Base-by-base conservation (phyloP, 2,329 filamentous ascomycete species). In the Helminthosporium solani region DNA sequence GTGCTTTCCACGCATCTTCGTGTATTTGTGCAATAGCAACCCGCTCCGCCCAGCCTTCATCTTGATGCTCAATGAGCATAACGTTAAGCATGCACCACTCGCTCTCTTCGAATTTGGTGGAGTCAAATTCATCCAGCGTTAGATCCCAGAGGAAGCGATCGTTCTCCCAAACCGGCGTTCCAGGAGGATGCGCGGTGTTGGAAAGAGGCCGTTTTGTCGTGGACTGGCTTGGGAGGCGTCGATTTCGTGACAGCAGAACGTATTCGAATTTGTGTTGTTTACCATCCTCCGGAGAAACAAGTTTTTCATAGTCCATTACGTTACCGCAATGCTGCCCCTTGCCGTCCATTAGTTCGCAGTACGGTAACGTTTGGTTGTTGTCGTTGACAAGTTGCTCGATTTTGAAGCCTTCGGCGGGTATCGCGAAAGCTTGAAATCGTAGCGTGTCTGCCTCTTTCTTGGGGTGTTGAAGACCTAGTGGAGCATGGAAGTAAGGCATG, bases 81-180 rank as follows among this genome's bases (percentile, higher is more conserved):
- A 67, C 62, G 44, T 67, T 68, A 5, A 65, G 44, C 63, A 67
- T 57, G 30, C 57, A 62, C 64, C 64, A 68, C 16, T 59, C 55
- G 3, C 58, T 60, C 9, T 40, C n/a, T 7, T 40, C 41, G 33
- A 58, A 66, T 0, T 52, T 35, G 7, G 47, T 44, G 2, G 60
- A 60, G 21, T 66, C 57, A 16, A 58, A 62, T 33, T 67, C 64
- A 3, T 49, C 44, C 27, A 67, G 48, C 16, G 59, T 49, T 25
- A 62, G 39, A 12, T 66, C 57, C 60, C 62, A 66, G 2, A 64
- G 33, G 35, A 67, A 68, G 0, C 47, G 43, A 21, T 52, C 47
- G 1, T 54, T 55, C 27, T 62, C 47, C 66, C 64, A 68, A 33
- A 68, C 61, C 0, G 66, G 66, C 3, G 63, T 67, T 3, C 61